A percentile compares a stretch with the other conserved stretches of the same genome.
phyloP scores from a whole-genome alignment of 768 basidiomycete genomes.

The Collybia nuda region DNA sequence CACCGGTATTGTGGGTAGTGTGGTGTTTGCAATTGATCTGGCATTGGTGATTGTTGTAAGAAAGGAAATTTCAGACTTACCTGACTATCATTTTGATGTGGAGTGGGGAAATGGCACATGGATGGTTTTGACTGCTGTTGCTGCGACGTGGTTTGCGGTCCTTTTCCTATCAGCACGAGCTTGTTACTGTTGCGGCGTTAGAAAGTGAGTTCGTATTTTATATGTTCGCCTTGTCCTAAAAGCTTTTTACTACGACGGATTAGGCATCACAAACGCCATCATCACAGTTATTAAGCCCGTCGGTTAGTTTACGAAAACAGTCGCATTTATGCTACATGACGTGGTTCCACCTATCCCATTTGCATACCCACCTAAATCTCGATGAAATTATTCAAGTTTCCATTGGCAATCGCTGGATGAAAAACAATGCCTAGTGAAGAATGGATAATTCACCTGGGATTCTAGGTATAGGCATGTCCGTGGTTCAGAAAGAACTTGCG shows the following conservation, averaged over 20 bases:
- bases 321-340: too few species aligned
- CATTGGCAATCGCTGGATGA: too few species aligned
- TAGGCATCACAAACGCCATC: conserved; percentile 1
- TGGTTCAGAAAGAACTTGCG: too few species aligned
- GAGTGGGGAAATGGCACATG: conserved; percentile 69
- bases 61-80: conserved; percentile 37
- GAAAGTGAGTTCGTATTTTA: conserved; percentile 28
- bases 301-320: too few species aligned
- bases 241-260: background rate
- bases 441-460: too few species aligned
- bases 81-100: conserved; percentile 42
- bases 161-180: conserved; percentile 60
- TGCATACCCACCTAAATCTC: too few species aligned
- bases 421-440: too few species aligned
- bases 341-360: too few species aligned
- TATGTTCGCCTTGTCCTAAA: background rate
- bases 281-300: conserved; percentile 3
- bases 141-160: conserved; percentile 60
- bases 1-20: conserved; percentile 50
- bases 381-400: too few species aligned
- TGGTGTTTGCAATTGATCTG: conserved; percentile 63
- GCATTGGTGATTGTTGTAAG: conserved; percentile 56
- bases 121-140: conserved; percentile 61
- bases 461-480: too few species aligned
- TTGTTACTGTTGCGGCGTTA: conserved; percentile 70